A percentile compares a stretch with the other conserved stretches of the same genome.
phyloP scores from a whole-genome alignment of 164 flowering plant genomes.

The Dillenia suffruticosa region DNA sequence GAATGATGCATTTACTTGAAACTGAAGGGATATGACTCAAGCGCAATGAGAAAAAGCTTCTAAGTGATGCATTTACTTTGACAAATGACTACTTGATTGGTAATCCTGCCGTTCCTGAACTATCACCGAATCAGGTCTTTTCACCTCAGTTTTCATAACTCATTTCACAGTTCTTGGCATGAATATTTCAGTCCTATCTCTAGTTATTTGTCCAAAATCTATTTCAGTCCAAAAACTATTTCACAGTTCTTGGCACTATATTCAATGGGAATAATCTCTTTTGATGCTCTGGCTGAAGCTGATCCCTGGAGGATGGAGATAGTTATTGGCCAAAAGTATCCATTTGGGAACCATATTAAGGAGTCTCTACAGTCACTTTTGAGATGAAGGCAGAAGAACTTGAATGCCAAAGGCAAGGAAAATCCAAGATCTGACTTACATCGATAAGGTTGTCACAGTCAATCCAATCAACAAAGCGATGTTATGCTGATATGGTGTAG shows the following conservation, averaged over 20 bases:
- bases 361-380: conserved; percentile 69
- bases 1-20: conserved; percentile 15
- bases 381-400: conserved; percentile 59
- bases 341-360: conserved; percentile 97
- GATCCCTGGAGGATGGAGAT: conserved; percentile 96
- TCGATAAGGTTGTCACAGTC: conserved; percentile 64
- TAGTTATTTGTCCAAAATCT: too few relatives aligned
- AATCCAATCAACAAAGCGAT: conserved; percentile 46
- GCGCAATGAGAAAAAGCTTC: conserved; percentile 92
- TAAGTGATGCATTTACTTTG: conserved; percentile 88
- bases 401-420: conserved; percentile 57
- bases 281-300: conserved; percentile 72
- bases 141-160: not conserved
- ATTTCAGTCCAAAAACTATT: too few relatives aligned
- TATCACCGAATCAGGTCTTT: conserved; percentile 83
- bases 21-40: conserved; percentile 98
- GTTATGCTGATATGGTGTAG: conserved; percentile 86
- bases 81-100: conserved; percentile 96
- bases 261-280: conserved; percentile 75
- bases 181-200: too few relatives aligned
- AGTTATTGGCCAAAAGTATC: conserved; percentile 86
- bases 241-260: conserved; percentile 71
- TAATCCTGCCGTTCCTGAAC: conserved; percentile 81
- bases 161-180: too few relatives aligned
- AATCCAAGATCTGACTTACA: conserved; percentile 53